Evolutionary conservation across 208 protist genomes (phyloP).

Genomic region (Crithidia acanthocephali): DNA sequence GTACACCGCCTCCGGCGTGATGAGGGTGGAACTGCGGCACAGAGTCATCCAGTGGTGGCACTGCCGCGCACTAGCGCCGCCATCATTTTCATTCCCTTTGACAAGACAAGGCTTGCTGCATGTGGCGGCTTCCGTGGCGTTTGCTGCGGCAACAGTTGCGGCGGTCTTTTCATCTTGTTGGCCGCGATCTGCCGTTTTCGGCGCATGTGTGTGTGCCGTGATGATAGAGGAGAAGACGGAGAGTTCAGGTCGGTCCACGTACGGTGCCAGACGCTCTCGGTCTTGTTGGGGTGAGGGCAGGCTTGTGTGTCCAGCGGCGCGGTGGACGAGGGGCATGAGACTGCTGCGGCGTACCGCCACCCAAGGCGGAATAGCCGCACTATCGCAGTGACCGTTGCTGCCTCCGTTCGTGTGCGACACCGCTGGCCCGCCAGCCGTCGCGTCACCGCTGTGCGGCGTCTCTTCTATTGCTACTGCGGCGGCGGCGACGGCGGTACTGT

Average conservation of each 20-base stretch:
- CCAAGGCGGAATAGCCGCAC: conserved; percentile 3
- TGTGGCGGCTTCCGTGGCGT: not conserved
- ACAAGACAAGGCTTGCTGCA: not conserved
- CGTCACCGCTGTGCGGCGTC: not conserved
- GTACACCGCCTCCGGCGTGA: conserved; percentile 36
- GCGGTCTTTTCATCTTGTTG: not conserved
- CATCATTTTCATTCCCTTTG: not conserved
- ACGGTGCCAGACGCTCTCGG: conserved; percentile 13
- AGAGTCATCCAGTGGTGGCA: conserved; percentile 32
- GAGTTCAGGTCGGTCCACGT: conserved; percentile 16
- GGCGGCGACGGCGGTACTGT: no score
- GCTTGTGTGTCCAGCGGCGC: not conserved
- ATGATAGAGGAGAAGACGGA: conserved; percentile 16
- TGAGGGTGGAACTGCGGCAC: conserved; percentile 36
- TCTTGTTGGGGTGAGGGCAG: not conserved
- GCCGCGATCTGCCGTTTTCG: not conserved
- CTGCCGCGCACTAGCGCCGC: not conserved
- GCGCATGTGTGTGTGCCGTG: not conserved
- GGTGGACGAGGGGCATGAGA: conserved; percentile 22
- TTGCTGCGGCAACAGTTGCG: not conserved
- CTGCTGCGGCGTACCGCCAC: conserved; percentile 16
- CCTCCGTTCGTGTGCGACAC: not conserved
- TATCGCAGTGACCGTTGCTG: not conserved
- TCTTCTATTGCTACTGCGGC: not conserved
- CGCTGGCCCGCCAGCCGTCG: not conserved